Evolutionary conservation across 2,329 filamentous ascomycete species (phyloP).

Genomic region (Aspergillus novoparasiticus): DNA sequence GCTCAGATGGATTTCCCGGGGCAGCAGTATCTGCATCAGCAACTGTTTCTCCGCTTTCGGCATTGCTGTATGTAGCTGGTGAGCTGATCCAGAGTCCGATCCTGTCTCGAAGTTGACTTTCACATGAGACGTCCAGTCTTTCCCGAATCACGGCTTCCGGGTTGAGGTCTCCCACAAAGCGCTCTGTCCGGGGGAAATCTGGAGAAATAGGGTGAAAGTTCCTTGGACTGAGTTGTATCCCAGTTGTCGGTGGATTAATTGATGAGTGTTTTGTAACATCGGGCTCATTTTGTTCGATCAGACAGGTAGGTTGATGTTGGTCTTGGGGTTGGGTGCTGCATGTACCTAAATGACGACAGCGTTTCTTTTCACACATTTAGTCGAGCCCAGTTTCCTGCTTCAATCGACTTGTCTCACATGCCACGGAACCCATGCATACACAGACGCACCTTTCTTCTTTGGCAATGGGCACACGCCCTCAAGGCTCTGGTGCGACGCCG

Average conservation of each 20-base stretch:
- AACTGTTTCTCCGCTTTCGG: not conserved
- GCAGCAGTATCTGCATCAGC: constrained; percentile 3
- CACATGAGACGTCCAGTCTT: constrained; percentile 26
- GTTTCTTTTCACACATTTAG: constrained; percentile 29
- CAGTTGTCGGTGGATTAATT: not conserved
- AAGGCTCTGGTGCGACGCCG: constrained; percentile 33
- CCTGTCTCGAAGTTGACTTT: constrained; percentile 30
- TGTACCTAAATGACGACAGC: constrained; percentile 32
- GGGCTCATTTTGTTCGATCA: not conserved
- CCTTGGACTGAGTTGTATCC: constrained; percentile 1
- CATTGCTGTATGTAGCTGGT: constrained; percentile 14
- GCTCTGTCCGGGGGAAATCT: constrained; percentile 24
- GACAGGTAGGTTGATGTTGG: not conserved
- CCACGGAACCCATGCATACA: not conserved
- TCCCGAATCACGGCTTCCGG: constrained; percentile 44
- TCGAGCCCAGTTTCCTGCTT: not conserved
- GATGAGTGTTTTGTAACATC: not conserved
- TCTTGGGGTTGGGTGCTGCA: constrained; percentile 4
- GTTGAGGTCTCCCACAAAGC: constrained; percentile 46
- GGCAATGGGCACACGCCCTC: constrained; percentile 35
- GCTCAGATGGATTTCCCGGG: not conserved
- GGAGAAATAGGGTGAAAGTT: constrained; percentile 9
- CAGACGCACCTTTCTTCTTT: constrained; percentile 33
- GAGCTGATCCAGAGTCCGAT: constrained; percentile 39
- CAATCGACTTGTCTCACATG: not conserved